Conservation (phyloP, 148 eudicot species). For the Camellia lanceoleosa region DNA sequence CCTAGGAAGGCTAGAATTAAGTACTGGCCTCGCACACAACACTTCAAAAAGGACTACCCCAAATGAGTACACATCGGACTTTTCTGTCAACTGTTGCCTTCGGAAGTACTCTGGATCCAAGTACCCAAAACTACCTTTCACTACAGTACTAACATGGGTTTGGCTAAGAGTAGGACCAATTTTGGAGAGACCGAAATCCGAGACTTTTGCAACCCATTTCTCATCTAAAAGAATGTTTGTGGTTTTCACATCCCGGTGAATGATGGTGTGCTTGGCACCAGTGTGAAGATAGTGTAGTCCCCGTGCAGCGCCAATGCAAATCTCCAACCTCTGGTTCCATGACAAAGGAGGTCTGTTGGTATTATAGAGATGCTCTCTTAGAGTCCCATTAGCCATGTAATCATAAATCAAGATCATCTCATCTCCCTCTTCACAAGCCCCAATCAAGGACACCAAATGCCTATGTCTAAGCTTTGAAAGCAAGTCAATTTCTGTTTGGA, state of each 20-base stretch:
- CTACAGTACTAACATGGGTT: slow-evolving; percentile 39
- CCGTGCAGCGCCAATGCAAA: slow-evolving; percentile 42
- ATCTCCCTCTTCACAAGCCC: slow-evolving; percentile 37
- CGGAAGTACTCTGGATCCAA: slow-evolving; percentile 13
- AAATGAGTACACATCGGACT: slow-evolving; percentile 12
- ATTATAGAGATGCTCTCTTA: slow-evolving; percentile 37
- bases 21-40: slow-evolving; percentile 33
- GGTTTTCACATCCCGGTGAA: slow-evolving; percentile 10
- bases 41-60: slow-evolving; percentile 41
- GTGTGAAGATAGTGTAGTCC: slow-evolving; percentile 31
- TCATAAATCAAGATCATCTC: slow-evolving; percentile 49
- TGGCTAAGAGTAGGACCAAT: slow-evolving; percentile 25
- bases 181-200: slow-evolving; percentile 44
- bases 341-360: slow-evolving; percentile 13
- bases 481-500: slow-evolving; percentile 40
- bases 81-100: slow-evolving; percentile 10
- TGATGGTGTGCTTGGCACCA: slow-evolving; percentile 2
- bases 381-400: slow-evolving; percentile 43
- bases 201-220: slow-evolving; percentile 31
- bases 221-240: slow-evolving; percentile 10
- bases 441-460: slow-evolving; percentile 40
- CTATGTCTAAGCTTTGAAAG: slow-evolving; percentile 39
- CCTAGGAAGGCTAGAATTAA: slow-evolving; percentile 15
- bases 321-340: slow-evolving; percentile 37
- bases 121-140: slow-evolving; percentile 7